Evolutionary conservation across 1,284 basidiomycete species (phyloP), one percentile per base, ranked within the genome.

Genomic region (Heterobasidion occidentale): DNA sequence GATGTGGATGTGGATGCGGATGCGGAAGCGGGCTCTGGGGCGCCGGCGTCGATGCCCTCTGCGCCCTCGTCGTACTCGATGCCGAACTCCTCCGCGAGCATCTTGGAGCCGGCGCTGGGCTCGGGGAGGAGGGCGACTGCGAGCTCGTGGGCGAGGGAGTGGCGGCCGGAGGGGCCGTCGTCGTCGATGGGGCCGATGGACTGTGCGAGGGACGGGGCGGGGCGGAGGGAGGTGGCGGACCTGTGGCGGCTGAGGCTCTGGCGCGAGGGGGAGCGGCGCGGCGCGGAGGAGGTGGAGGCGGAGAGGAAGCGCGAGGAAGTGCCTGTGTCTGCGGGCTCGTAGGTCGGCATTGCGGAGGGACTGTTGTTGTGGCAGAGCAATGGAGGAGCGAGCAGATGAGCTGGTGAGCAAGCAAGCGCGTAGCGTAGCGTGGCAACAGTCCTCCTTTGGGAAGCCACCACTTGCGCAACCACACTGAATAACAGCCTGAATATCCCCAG

Each of bases 21-120:
- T 35, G 59, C 55, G 14, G 54, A 12, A 3, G 54, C 53, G 59
- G 52, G 57, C 61, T 36, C 33, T 12, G 9, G 15, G n/a, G 9
- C 50, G 50, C 42, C 33, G 12, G 34, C 46, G 65, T 87, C 88
- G 59, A 88, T 89, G 45, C 86, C 88, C 70, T 91, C 88, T 36
- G 87, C 87, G 36, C 86, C 89, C 66, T 90, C 89, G 59, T 92
- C 89, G 62, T 88, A 91, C 66, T 92, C 90, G 60, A 92, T 86
- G 9, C 89, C 89, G 62, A 92, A 88, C 68, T 92, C 90, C 67
- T 91, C 89, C 20, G 88, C 87, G 9, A 92, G 74, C 48, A 90
- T 67, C 67, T 81, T 86, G 14, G 88, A 90, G 47, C 86, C 79
- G 38, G 79, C 76, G 56, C 78, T 85, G 0, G 89, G 90, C 69